These are phyloP conservation scores for Camillea tinctor DNA, from an alignment of 2,329 filamentous ascomycete genomes.

Conservation along the genomic window DNA sequence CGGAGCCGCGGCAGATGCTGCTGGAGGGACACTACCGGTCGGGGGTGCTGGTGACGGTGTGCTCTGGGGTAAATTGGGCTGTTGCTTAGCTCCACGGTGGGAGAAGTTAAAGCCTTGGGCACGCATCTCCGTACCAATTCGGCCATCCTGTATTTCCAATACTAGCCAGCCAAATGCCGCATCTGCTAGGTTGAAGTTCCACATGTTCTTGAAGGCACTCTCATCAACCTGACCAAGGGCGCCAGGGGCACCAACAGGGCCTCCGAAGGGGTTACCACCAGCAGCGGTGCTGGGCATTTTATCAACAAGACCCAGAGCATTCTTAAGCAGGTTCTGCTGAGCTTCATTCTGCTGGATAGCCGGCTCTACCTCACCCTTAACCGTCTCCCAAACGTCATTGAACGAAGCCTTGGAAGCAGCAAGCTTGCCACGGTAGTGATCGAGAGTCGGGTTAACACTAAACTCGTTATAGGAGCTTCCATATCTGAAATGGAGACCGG, in stretches of 20 bases:
- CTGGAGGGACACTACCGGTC: slow-evolving; percentile 30
- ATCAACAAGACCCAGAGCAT: slow-evolving; percentile 88
- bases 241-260: slow-evolving; percentile 69
- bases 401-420: slow-evolving; percentile 98
- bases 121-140: slow-evolving; percentile 97
- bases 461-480: slow-evolving; percentile 99
- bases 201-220: slow-evolving; percentile 99
- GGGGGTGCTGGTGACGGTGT: slow-evolving; percentile 37
- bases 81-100: slow-evolving; percentile 84
- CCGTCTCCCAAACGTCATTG: slow-evolving; percentile 99
- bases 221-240: slow-evolving; percentile 90
- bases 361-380: slow-evolving; percentile 92
- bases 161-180: slow-evolving; percentile 96
- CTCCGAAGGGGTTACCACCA: slow-evolving; percentile 94
- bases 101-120: slow-evolving; percentile 99
- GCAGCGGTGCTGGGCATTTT: slow-evolving; percentile 97
- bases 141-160: slow-evolving; percentile 88
- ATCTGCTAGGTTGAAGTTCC: slow-evolving; percentile 99
- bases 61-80: slow-evolving; percentile 41
- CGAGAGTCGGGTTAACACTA: slow-evolving; percentile 94
- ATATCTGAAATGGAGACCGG: slow-evolving; percentile 96
- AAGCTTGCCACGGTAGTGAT: slow-evolving; percentile 97
- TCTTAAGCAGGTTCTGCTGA: slow-evolving; percentile 87
- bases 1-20: slow-evolving; percentile 29
- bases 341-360: slow-evolving; percentile 92